Percentiles rank a stretch among this genome's conserved stretches.
Conservation (phyloP, 2,329 filamentous ascomycete genomes). For the Botrytis pseudocinerea region DNA sequence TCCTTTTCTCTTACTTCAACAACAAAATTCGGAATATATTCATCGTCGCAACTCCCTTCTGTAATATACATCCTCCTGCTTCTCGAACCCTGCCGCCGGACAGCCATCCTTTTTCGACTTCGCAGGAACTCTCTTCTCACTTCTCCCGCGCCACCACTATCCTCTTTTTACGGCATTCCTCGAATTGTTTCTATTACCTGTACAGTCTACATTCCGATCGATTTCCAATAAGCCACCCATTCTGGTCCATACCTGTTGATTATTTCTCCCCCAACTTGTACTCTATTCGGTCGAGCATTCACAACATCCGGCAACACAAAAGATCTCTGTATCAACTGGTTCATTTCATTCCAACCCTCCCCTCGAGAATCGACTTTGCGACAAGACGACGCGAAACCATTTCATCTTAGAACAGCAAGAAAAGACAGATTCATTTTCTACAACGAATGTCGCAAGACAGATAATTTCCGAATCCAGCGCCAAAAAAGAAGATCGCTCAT, state of each 20-base stretch:
- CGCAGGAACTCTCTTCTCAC: too few species aligned
- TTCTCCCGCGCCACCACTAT: neutral
- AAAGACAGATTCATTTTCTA: conserved; percentile 22
- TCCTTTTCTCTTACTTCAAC: neutral
- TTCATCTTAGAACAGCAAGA: neutral
- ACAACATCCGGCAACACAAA: conserved; percentile 10
- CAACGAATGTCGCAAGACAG: conserved; percentile 21
- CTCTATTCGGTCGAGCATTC: conserved; percentile 52
- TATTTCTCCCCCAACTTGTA: conserved; percentile 14
- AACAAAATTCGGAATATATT: neutral
- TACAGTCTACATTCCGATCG: conserved; percentile 21
- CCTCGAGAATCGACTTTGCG: neutral
- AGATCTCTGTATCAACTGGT: conserved; percentile 18
- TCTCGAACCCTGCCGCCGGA: neutral
- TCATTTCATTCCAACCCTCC: conserved; percentile 1
- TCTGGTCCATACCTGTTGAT: conserved; percentile 22
- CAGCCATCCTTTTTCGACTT: neutral
- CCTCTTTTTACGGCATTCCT: conserved; percentile 11
- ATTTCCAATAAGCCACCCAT: conserved; percentile 19
- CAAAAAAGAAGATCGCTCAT: conserved; percentile 10
- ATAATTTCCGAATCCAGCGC: conserved; percentile 21
- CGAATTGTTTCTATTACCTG: conserved; percentile 11
- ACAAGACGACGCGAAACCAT: conserved; percentile 10
- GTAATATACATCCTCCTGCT: neutral
- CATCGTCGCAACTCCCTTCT: conserved; percentile 3